Base-by-base conservation (phyloP, 257 asterid species). In the Primulina huaijiensis region DNA sequence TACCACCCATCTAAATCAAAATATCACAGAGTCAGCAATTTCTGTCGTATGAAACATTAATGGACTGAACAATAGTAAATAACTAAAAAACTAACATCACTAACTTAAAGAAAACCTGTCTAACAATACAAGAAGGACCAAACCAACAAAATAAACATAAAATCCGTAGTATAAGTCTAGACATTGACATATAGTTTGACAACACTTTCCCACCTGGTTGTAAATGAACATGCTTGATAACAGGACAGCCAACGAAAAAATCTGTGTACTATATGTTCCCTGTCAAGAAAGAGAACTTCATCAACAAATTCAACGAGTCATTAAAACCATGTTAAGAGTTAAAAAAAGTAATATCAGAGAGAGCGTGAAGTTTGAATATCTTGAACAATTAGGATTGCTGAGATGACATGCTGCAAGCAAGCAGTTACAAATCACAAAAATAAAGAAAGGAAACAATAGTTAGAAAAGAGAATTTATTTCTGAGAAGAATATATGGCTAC, bases 241-340 rank as follows among this genome's bases (percentile, higher is more conserved):
- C 72, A 94, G 97, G 64, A 94, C 97, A 27, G 99, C 99, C 86
- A 94, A 75, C 34, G 99, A 94, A 76, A 94, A 94, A 77, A 94
- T 91, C 75, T 94, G 99, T 10, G 96, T 88, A 83, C 99, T 94
- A 53, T 94, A 94, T 50, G 97, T 89, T 81, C 99, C 99, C 99
- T 94, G 98, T 71, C 31, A 80, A 77, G 72, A 38, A 7, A 64
- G 6, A 65, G 62, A 40, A 74, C n/a, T 27, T 20, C 9, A 31
- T 31, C 61, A 70, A 77, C 17, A 70, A 71, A 53, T 16, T 4
- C 61, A 64, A 30, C 31, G 62, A n/a, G 16, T 50, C 57, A 34
- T 30, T 52, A 20, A 43, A 33, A 50, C 55, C 5, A 55, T 4
- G 20, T 4, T 50, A 60, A 71, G 55, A 58, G 31, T 31, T 6